Conservation (phyloP, 208 protist species). For the Naegleria fowleri region DNA sequence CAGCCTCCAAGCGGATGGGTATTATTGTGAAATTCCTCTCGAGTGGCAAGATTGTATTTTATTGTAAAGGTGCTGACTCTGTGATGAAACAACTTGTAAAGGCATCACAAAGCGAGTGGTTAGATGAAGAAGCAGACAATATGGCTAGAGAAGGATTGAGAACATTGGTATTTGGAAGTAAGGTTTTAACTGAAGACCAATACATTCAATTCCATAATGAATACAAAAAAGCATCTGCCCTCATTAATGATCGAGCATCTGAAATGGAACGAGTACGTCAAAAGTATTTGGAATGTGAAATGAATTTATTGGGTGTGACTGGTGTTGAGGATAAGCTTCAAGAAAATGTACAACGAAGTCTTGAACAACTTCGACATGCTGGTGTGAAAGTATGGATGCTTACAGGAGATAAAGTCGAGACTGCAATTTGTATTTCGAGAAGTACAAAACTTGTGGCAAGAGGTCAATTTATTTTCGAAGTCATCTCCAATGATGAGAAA, state of each 20-base stretch:
- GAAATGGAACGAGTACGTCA: slow-evolving; percentile 65
- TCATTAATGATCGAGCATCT: slow-evolving; percentile 47
- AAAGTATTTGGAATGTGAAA: slow-evolving; percentile 66
- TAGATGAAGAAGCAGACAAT: slow-evolving; percentile 91
- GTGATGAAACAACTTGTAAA: slow-evolving; percentile 78
- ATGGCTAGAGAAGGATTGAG: slow-evolving; percentile 80
- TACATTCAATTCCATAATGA: slow-evolving; percentile 72
- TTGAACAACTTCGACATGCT: slow-evolving; percentile 74
- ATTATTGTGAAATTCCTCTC: slow-evolving; percentile 76
- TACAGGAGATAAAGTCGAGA: slow-evolving; percentile 96
- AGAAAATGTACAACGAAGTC: slow-evolving; percentile 59
- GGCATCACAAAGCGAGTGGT: slow-evolving; percentile 71
- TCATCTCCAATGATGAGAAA: slow-evolving; percentile 25
- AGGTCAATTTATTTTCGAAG: slow-evolving; percentile 52
- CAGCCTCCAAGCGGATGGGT: slow-evolving; percentile 94
- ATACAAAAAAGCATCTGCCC: slow-evolving; percentile 51
- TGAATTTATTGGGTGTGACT: slow-evolving; percentile 83
- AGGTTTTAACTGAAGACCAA: slow-evolving; percentile 66
- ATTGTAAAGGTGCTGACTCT: slow-evolving; percentile 93
- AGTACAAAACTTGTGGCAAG: slow-evolving; percentile 73
- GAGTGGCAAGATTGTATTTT: slow-evolving; percentile 68
- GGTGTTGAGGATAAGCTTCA: slow-evolving; percentile 98
- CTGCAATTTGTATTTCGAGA: slow-evolving; percentile 87
- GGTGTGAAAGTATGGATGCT: slow-evolving; percentile 97
- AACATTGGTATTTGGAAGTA: slow-evolving; percentile 57